A percentile compares a stretch with the other conserved stretches of the same genome.
phyloP scores from a whole-genome alignment of 257 asterid species.

The Jasminum sambac region DNA sequence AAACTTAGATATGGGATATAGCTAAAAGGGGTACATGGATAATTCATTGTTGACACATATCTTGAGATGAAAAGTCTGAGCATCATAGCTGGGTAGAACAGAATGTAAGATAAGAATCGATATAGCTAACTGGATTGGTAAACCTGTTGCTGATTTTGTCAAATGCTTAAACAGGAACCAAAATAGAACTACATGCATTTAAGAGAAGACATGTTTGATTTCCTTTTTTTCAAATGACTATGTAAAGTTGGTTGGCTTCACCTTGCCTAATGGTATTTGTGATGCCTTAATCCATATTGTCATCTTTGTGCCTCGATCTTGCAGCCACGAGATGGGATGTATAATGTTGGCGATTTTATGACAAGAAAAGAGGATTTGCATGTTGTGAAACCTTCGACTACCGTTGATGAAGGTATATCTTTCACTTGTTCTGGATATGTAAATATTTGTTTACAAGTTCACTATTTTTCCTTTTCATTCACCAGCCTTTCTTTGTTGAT shows the following conservation, averaged over 20 bases:
- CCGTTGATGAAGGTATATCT: slow-evolving; percentile 77
- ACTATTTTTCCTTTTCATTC: slow-evolving; percentile 13
- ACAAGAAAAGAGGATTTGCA: slow-evolving; percentile 63
- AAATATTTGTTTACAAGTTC: not conserved
- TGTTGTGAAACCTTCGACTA: slow-evolving; percentile 67
- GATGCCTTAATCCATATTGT: not conserved
- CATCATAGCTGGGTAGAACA: not conserved
- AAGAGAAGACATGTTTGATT: not conserved
- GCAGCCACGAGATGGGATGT: slow-evolving; percentile 62
- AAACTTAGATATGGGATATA: no score
- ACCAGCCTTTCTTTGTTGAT: slow-evolving; percentile 18
- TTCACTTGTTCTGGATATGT: slow-evolving; percentile 8
- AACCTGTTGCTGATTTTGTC: not conserved
- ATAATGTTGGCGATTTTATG: slow-evolving; percentile 89
- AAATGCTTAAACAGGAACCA: not conserved
- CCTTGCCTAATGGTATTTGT: not conserved
- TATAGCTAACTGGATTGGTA: not conserved
- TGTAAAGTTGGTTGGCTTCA: not conserved
- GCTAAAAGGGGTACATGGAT: no score
- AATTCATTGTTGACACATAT: no score
- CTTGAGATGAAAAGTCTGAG: no score
- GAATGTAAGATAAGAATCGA: not conserved
- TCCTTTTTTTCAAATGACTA: not conserved
- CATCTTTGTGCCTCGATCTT: slow-evolving; percentile 13
- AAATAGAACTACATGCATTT: not conserved